A percentile compares a stretch with the other conserved stretches of the same genome.
phyloP scores from a whole-genome alignment of 345 rosid genomes.

The Microthlaspi erraticum region DNA sequence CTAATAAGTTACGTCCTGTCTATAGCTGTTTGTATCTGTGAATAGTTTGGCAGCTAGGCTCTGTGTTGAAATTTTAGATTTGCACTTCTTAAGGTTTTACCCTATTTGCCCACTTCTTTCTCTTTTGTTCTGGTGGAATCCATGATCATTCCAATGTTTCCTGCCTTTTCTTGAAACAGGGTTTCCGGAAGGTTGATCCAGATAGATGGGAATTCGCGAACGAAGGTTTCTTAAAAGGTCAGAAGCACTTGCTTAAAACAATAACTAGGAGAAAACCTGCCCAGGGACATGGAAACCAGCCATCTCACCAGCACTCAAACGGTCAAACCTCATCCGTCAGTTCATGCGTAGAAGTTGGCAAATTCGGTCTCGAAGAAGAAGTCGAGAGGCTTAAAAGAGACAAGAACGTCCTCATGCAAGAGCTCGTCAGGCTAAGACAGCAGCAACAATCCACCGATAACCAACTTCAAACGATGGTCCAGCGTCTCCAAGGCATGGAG shows the following conservation, averaged over 20 bases:
- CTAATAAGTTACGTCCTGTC: background rate
- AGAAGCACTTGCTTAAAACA: constrained; percentile 77
- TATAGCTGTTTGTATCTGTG: constrained; percentile 19
- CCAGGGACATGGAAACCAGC: constrained; percentile 65
- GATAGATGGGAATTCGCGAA: constrained; percentile 98
- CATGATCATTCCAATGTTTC: constrained; percentile 13
- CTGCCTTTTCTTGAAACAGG: constrained; percentile 55
- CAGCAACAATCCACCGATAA: constrained; percentile 92
- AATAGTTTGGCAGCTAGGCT: constrained; percentile 1
- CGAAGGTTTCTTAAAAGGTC: constrained; percentile 93
- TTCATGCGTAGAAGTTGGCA: constrained; percentile 97
- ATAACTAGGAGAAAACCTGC: constrained; percentile 89
- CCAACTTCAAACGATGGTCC: constrained; percentile 87
- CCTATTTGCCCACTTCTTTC: background rate
- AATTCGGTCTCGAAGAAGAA: constrained; percentile 96
- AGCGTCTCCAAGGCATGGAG: constrained; percentile 98
- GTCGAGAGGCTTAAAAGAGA: constrained; percentile 98
- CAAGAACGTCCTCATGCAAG: constrained; percentile 98
- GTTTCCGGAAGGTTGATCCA: constrained; percentile 96
- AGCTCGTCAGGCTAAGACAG: constrained; percentile 90
- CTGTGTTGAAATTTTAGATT: constrained; percentile 18
- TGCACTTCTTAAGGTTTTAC: background rate
- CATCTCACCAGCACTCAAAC: constrained; percentile 64
- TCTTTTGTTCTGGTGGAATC: constrained; percentile 13
- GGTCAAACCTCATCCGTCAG: constrained; percentile 78